These are phyloP conservation scores for Globisporangium nagaii DNA, from an alignment of 352 stramenopile species.

Conservation along the genomic window DNA sequence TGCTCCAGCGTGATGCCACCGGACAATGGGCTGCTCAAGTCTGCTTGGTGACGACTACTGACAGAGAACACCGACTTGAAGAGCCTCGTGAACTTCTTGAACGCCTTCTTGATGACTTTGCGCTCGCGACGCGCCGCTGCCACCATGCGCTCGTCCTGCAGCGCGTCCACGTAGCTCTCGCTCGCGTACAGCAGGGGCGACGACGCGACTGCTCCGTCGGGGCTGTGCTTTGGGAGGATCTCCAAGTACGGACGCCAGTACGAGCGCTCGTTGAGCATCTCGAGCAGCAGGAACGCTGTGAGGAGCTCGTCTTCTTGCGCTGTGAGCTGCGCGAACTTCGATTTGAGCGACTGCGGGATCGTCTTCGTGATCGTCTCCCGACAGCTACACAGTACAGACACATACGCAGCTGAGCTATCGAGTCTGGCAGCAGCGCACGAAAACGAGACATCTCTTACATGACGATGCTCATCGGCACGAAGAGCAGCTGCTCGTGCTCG, in stretches of 20 bases:
- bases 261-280: conserved; percentile 37
- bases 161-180: conserved; percentile 16
- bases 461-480: conserved; percentile 35
- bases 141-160: conserved; percentile 50
- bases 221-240: conserved; percentile 27
- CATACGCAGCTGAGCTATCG: not conserved
- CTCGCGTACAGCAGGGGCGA: conserved; percentile 41
- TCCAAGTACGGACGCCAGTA: conserved; percentile 51
- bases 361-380: conserved; percentile 24
- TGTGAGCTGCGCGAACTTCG: conserved; percentile 29
- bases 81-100: conserved; percentile 38
- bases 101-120: conserved; percentile 17
- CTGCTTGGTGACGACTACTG: too few relatives aligned
- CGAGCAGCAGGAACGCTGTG: conserved; percentile 56
- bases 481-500: conserved; percentile 29
- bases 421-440: too few relatives aligned
- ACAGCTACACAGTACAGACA: conserved; percentile 17
- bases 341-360: conserved; percentile 21
- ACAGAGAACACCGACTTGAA: conserved; percentile 18
- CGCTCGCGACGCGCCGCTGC: conserved; percentile 20
- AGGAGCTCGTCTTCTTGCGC: conserved; percentile 44
- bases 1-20: not conserved
- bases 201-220: not conserved
- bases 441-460: too few relatives aligned
- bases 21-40: not conserved